Evolutionary conservation across 495 filamentous ascomycete genomes (phyloP).

Genomic region (Achaetomiella virescens): DNA sequence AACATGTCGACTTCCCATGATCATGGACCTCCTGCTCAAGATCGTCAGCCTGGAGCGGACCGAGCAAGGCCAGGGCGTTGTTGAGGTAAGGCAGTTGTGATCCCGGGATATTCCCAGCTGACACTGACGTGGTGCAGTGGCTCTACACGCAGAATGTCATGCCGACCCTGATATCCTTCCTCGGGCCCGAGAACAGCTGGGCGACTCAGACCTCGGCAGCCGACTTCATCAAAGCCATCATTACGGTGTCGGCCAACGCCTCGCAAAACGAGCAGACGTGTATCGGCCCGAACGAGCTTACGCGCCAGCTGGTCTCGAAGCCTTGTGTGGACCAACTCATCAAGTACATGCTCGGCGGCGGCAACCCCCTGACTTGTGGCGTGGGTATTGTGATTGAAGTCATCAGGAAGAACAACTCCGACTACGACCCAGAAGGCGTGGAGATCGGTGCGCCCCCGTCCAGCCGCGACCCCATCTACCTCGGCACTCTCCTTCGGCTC

Average conservation of each 20-base stretch:
- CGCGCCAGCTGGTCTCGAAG: conserved; percentile 88
- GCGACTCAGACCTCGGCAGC: conserved; percentile 94
- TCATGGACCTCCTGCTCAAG: conserved; percentile 96
- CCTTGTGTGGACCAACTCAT: conserved; percentile 77
- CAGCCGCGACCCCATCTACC: conserved; percentile 89
- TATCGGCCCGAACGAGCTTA: conserved; percentile 96
- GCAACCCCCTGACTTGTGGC: conserved; percentile 91
- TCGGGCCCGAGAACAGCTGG: conserved; percentile 72
- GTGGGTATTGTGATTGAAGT: conserved; percentile 98
- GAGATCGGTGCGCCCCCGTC: conserved; percentile 72
- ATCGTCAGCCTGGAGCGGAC: conserved; percentile 95
- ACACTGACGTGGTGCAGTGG: conserved; percentile 56
- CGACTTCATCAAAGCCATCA: conserved; percentile 97
- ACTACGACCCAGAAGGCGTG: conserved; percentile 89
- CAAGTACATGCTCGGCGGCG: conserved; percentile 84
- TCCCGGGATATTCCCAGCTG: background rate
- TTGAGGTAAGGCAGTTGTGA: conserved; percentile 61
- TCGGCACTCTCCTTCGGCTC: conserved; percentile 82
- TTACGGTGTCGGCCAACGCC: conserved; percentile 97
- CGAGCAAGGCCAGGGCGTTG: conserved; percentile 85
- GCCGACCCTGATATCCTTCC: conserved; percentile 76
- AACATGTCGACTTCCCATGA: conserved; percentile 97
- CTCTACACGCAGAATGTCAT: conserved; percentile 88
- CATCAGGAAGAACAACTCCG: conserved; percentile 98
- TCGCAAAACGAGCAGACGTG: conserved; percentile 96